These are phyloP conservation scores for Colletotrichum simmondsii DNA, from an alignment of 2,329 filamentous ascomycete species.

Conservation along the genomic window DNA sequence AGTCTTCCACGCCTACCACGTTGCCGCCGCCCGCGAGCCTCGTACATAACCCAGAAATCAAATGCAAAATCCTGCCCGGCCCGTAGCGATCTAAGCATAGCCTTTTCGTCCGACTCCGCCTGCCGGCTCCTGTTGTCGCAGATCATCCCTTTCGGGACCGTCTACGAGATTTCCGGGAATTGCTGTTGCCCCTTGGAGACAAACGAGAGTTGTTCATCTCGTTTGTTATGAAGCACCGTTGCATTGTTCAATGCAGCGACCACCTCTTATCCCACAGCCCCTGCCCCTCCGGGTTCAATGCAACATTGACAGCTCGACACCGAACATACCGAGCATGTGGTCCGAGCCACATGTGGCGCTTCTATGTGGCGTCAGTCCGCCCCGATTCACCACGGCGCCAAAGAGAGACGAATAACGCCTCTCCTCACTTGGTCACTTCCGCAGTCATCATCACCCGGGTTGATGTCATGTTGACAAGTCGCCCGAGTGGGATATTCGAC, in stretches of 20 bases:
- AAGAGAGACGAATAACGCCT: neutral
- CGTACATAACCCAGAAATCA: neutral
- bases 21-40: neutral
- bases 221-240: conserved; percentile 16
- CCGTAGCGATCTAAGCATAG: conserved; percentile 8
- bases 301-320: conserved; percentile 1
- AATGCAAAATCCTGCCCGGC: neutral
- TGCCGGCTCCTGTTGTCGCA: conserved; percentile 26
- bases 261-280: conserved; percentile 16
- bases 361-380: conserved; percentile 4
- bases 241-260: conserved; percentile 17
- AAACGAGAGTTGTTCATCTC: conserved; percentile 21
- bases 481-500: neutral
- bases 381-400: neutral
- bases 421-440: neutral
- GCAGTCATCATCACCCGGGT: neutral
- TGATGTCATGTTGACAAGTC: neutral
- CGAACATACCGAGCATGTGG: neutral
- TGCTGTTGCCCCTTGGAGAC: conserved; percentile 20
- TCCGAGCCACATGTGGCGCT: conserved; percentile 4
- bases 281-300: conserved; percentile 11
- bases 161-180: conserved; percentile 19
- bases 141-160: conserved; percentile 27
- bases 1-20: neutral
- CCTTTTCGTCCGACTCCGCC: conserved; percentile 23